A percentile compares a stretch with the other conserved stretches of the same genome.
These are phyloP conservation scores for Candida labiduridarum DNA, from an alignment of 1,139 yeast species.

Conservation along the genomic window DNA sequence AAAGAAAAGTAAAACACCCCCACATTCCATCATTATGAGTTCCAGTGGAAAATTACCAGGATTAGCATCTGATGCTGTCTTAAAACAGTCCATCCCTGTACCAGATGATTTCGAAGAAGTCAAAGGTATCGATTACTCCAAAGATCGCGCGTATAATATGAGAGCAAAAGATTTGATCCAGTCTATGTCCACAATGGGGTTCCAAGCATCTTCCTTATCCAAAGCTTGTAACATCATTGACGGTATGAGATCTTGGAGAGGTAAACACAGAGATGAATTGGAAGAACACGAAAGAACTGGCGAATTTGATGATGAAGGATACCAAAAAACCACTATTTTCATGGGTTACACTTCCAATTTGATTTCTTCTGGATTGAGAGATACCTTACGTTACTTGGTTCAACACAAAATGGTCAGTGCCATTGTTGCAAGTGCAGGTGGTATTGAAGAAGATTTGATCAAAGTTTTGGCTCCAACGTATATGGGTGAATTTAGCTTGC, in stretches of 20 bases:
- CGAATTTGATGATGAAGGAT: slow-evolving; percentile 77
- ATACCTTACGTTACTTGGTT: slow-evolving; percentile 83
- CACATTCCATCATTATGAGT: background rate
- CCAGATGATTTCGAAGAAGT: slow-evolving; percentile 79
- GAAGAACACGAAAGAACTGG: slow-evolving; percentile 75
- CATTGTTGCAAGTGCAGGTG: slow-evolving; percentile 95
- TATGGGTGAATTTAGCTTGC: slow-evolving; percentile 84
- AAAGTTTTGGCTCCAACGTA: slow-evolving; percentile 95
- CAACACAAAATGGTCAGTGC: slow-evolving; percentile 95
- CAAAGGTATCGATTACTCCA: slow-evolving; percentile 84
- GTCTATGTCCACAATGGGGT: slow-evolving; percentile 95
- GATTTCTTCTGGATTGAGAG: slow-evolving; percentile 92
- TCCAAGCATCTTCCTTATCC: slow-evolving; percentile 87
- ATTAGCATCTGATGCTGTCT: slow-evolving; percentile 83
- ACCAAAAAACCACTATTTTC: slow-evolving; percentile 85
- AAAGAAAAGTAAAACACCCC: background rate
- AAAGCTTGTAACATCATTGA: slow-evolving; percentile 89
- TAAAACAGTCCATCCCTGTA: slow-evolving; percentile 83
- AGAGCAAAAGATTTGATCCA: slow-evolving; percentile 74
- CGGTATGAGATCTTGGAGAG: slow-evolving; percentile 92
- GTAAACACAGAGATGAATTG: slow-evolving; percentile 63
- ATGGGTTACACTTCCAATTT: slow-evolving; percentile 97
- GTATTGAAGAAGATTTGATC: slow-evolving; percentile 95
- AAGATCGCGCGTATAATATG: slow-evolving; percentile 68
- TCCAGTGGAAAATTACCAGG: slow-evolving; percentile 46